Conservation (phyloP, 495 filamentous ascomycete genomes). For the Aspergillus haitiensis region DNA sequence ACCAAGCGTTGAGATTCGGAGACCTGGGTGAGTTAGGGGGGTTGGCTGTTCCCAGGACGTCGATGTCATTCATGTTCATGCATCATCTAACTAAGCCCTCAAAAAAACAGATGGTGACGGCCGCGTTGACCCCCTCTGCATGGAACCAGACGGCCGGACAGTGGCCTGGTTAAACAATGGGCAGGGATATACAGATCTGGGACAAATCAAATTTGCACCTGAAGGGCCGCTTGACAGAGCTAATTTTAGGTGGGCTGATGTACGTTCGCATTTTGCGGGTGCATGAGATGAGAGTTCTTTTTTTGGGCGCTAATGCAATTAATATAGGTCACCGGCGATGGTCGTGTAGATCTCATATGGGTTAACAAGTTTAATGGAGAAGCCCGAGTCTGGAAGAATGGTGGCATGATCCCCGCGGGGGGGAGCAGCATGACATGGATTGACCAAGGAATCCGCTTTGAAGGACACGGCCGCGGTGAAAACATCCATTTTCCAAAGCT, state of each 20-base stretch:
- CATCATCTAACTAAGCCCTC: no score
- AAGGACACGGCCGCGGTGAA: conserved; percentile 7
- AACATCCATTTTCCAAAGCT: conserved; percentile 18
- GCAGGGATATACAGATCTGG: background rate
- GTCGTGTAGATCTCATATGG: background rate
- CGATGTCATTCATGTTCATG: no score
- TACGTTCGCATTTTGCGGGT: background rate
- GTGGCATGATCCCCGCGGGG: background rate
- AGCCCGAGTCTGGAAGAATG: background rate
- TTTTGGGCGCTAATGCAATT: no score
- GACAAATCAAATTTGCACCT: background rate
- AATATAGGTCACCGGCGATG: background rate
- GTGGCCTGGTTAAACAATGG: conserved; percentile 7
- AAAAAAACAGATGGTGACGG: conserved; percentile 18
- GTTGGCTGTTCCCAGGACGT: no score
- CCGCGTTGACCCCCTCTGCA: conserved; percentile 5
- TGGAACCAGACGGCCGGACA: conserved; percentile 9
- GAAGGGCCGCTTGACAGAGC: background rate
- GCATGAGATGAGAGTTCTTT: no score
- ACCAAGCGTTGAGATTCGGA: conserved; percentile 25
- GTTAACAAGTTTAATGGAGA: background rate
- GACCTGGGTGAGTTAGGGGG: conserved; percentile 17
- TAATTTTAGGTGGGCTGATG: background rate
- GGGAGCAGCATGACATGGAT: background rate
- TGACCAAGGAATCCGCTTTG: background rate